Evolutionary conservation across 345 rosid species (phyloP), one percentile per base, ranked within the genome.

Genomic region (Citrus glauca): DNA sequence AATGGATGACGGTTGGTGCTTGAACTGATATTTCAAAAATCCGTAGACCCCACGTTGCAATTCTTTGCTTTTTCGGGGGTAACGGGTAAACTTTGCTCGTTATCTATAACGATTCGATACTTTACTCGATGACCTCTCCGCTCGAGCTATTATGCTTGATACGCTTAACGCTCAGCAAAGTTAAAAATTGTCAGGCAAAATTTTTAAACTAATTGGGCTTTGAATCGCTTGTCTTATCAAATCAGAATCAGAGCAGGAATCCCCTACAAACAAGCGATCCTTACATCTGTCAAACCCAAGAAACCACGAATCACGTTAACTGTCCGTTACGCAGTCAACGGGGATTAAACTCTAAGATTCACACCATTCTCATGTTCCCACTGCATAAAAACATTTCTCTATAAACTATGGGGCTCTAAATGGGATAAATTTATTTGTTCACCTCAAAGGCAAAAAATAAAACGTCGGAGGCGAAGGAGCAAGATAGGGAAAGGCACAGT

Each of bases 31-130:
- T 66, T 66, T 9, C 9, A 2, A 37, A 32, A 66, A 17, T 45
- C 11, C 2, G 2, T n/a, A 64, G 71, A 32, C 48, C 62, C 30
- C 33, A 53, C 24, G n/a, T 16, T 68, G n/a, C 37, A 38, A 60
- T 60, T 68, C 4, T 14, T 0, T 0, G 1, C 32, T 35, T 30
- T 33, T 5, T 3, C 14, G 38, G 76, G 76, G 14, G 10, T 63
- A 30, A 3, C 0, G 9, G 11, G 19, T 32, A 71, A 42, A 33
- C 30, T 9, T 62, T 61, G 27, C 45, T 71, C 75, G 27, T 71
- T 71, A 78, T 78, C 81, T 76, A 63, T 50, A 63, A 61, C 70
- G 71, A 69, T 61, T 28, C n/a, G 25, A 70, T 60, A 11, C 62
- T 69, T 77, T 50, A 9, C 66, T 57, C 13, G 35, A 45, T 6